Base-by-base conservation (phyloP, 192 early-diverging fungal genomes). In the Coemansia asiatica region DNA sequence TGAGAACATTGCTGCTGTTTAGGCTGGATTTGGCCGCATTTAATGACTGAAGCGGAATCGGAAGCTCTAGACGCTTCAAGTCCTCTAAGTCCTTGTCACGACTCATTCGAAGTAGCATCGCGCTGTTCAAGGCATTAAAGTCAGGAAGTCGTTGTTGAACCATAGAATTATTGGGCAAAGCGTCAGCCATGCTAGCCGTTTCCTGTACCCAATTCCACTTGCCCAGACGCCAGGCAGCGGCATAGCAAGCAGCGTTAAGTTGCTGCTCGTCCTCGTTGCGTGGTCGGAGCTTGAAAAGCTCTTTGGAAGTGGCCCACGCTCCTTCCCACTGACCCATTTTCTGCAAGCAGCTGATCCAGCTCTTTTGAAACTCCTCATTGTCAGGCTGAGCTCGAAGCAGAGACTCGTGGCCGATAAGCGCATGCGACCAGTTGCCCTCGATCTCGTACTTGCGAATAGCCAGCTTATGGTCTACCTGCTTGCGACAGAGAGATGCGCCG, bases 261-360 rank as follows among this genome's bases (percentile, higher is more conserved):
- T 68, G 63, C 12, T 27, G 44, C 36, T 69, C 69, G 21, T 46
- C 60, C 16, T 72, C 62, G 21, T 18, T 63, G 0, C n/a, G 28
- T 1, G 66, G 38, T 15, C 31, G 26, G 10, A 12, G 4, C 6
- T 28, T 58, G 9, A 47, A 66, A 51, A 82, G 57, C 44, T 76
- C 75, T 55, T 61, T 64, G 12, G 75, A 70, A 5, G 80, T 72
- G 25, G 75, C 50, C 80, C 80, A 82, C 22, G 80, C 71, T 50
- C 75, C 72, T 49, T 78, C 80, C 75, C 74, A 78, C 57, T 82
- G 74, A 5, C 80, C 80, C 80, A 82, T 82, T 62, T 67, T 74
- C 56, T 77, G 80, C 66, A 82, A 31, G 47, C 80, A 78, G 31
- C 61, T 47, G 27, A 78, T 67, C 80, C 80, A 82, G 38, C 75